A percentile compares a stretch with the other conserved stretches of the same genome.
Conservation (phyloP, 495 filamentous ascomycete genomes). For the Xeromyces bisporus region DNA sequence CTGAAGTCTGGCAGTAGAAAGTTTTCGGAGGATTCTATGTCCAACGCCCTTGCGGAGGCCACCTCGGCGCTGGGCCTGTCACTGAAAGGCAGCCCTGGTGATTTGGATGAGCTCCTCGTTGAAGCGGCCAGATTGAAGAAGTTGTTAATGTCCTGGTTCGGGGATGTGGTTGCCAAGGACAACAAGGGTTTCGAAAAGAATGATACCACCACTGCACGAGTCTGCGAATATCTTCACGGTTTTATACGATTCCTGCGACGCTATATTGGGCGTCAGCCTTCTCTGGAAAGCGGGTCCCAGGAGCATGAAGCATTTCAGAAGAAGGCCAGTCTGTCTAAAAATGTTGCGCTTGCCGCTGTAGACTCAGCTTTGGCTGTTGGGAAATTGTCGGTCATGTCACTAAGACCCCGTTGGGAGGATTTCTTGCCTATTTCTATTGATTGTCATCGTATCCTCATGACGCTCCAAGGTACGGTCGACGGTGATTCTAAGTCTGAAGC, state of each 20-base stretch:
- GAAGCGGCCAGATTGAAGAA: constrained; percentile 49
- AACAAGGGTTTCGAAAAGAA: constrained; percentile 6
- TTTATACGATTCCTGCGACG: constrained; percentile 30
- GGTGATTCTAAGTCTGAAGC: constrained; percentile 5
- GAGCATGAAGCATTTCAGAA: constrained; percentile 16
- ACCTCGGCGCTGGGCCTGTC: constrained; percentile 37
- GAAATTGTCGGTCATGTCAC: constrained; percentile 23
- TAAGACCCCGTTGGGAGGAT: constrained; percentile 23
- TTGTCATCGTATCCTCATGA: constrained; percentile 20
- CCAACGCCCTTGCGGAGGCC: constrained; percentile 16
- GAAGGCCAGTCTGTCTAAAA: constrained; percentile 17
- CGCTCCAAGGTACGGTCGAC: constrained; percentile 18
- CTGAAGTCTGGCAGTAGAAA: constrained; percentile 13
- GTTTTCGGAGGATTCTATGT: constrained; percentile 5
- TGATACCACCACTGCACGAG: constrained; percentile 8
- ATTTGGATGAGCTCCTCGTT: constrained; percentile 53
- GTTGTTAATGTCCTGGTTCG: constrained; percentile 37
- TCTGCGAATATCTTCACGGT: constrained; percentile 23
- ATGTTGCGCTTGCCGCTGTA: constrained; percentile 23
- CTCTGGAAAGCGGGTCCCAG: constrained; percentile 14
- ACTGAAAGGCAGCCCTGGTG: constrained; percentile 41
- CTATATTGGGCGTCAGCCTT: constrained; percentile 23
- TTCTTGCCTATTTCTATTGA: constrained; percentile 21
- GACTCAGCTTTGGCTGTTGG: constrained; percentile 27
- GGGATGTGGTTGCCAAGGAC: constrained; percentile 18